Conservation (phyloP, 371 early-diverging fungal species). For the Mucor plumbeus region DNA sequence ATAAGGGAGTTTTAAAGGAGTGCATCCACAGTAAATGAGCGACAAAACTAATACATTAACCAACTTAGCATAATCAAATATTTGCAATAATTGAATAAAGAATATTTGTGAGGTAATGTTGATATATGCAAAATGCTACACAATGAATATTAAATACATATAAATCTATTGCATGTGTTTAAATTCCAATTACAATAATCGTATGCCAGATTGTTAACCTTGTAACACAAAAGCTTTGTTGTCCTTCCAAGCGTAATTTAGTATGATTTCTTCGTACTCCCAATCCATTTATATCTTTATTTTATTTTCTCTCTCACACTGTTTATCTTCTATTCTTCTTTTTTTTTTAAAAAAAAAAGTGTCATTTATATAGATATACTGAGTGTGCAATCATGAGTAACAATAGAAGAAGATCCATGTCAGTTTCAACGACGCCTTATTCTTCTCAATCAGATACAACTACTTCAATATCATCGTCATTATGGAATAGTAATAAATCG, state of each 20-base stretch:
- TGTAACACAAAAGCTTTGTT: background rate
- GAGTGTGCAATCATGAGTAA: background rate
- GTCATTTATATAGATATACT: background rate
- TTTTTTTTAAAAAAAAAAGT: background rate
- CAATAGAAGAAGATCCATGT: constrained; percentile 21
- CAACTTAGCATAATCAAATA: background rate
- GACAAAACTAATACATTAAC: background rate
- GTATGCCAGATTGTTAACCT: background rate
- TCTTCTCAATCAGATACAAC: constrained; percentile 14
- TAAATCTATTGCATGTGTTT: background rate
- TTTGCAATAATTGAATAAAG: background rate
- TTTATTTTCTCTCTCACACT: background rate
- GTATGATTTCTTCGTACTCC: constrained; percentile 13
- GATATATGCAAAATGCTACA: background rate
- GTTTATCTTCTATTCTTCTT: constrained; percentile 9
- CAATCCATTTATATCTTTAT: background rate
- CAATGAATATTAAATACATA: background rate
- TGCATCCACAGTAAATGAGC: too few relatives aligned
- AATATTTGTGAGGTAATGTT: background rate
- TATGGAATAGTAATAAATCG: constrained; percentile 14
- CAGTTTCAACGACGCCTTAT: constrained; percentile 8
- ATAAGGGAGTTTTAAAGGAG: background rate
- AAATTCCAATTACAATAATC: background rate
- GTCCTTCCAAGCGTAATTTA: constrained; percentile 1
- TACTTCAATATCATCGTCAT: background rate